Evolutionary conservation across 2,329 filamentous ascomycete genomes (phyloP), one percentile per base, ranked within the genome.

Genomic region (Fusarium verticillioides): DNA sequence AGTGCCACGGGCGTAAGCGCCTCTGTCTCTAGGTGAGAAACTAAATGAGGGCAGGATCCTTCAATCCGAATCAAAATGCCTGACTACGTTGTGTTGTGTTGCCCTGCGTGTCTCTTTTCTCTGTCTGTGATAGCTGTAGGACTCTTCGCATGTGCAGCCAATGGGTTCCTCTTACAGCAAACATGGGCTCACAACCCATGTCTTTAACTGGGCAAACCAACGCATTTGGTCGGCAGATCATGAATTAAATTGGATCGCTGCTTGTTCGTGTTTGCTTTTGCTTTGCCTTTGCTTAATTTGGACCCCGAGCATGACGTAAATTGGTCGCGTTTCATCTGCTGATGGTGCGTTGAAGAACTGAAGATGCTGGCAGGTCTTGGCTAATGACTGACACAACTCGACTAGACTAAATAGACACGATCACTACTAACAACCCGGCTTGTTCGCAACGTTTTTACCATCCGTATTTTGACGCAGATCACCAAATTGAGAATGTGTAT

Each of bases 231-330:
- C 34, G 54, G 42, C 12, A 44, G 49, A 23, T 46, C 47, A 69
- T 46, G 30, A 36, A 65, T 37, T 28, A 37, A 49, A 56, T 42
- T 44, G 34, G 44, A 50, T 42, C 36, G 16, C 56, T 57, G 63
- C 47, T 63, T 59, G 47, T 43, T 21, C 28, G 47, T 49, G 52
- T 49, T 53, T 54, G 42, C 53, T 46, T 61, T 60, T 50, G 44
- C 36, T 49, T 53, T 54, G 54, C 34, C 32, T 32, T 46, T 39
- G 26, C 34, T 50, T 9, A 15, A 28, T 50, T 46, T 50, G 30
- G 50, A 65, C 70, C 62, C 66, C 59, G 44, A 18, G 36, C 42
- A 66, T 74, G 72, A 74, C 71, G 60, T 74, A 63, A 69, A 66
- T 56, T 59, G 12, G 39, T 42, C 49, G 23, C 26, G 42, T 62